phyloP scores from a whole-genome alignment of 495 filamentous ascomycete species.

The Penicillium fimorum region DNA sequence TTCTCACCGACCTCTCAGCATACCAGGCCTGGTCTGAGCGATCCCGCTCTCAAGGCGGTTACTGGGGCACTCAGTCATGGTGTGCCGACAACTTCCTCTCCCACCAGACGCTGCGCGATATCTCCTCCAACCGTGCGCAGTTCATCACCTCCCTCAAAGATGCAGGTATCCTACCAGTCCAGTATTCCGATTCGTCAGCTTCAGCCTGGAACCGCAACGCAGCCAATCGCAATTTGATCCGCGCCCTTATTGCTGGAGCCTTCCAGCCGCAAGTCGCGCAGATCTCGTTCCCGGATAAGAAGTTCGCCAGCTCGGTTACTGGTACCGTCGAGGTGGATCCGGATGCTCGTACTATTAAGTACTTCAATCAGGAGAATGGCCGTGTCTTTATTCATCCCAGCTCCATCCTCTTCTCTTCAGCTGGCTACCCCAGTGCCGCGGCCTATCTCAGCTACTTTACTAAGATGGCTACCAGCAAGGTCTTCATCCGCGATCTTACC shows the following conservation, averaged over 20 bases:
- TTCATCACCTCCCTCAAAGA: conserved; percentile 85
- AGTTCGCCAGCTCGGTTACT: conserved; percentile 78
- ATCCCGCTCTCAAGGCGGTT: conserved; percentile 48
- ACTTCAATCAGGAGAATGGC: conserved; percentile 81
- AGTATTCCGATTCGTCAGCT: conserved; percentile 36
- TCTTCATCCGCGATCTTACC: conserved; percentile 86
- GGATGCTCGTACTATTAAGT: conserved; percentile 87
- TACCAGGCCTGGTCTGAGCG: conserved; percentile 77
- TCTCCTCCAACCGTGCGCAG: conserved; percentile 79
- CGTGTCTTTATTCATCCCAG: conserved; percentile 90
- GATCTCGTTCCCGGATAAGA: conserved; percentile 91
- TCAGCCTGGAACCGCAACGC: conserved; percentile 50
- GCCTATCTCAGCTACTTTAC: conserved; percentile 81
- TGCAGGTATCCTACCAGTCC: conserved; percentile 68
- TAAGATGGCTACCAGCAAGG: conserved; percentile 86
- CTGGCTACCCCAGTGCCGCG: conserved; percentile 65
- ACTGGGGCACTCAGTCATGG: conserved; percentile 67
- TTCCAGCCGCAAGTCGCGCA: conserved; percentile 90
- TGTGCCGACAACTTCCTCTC: conserved; percentile 89
- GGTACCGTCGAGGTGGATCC: conserved; percentile 91
- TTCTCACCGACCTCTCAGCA: conserved; percentile 80
- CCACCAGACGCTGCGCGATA: conserved; percentile 77
- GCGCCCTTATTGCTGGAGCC: conserved; percentile 83
- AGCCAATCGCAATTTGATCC: conserved; percentile 62
- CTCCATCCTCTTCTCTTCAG: conserved; percentile 79